Conservation (phyloP, 306 rosid species). For the Carpinus fangiana region DNA sequence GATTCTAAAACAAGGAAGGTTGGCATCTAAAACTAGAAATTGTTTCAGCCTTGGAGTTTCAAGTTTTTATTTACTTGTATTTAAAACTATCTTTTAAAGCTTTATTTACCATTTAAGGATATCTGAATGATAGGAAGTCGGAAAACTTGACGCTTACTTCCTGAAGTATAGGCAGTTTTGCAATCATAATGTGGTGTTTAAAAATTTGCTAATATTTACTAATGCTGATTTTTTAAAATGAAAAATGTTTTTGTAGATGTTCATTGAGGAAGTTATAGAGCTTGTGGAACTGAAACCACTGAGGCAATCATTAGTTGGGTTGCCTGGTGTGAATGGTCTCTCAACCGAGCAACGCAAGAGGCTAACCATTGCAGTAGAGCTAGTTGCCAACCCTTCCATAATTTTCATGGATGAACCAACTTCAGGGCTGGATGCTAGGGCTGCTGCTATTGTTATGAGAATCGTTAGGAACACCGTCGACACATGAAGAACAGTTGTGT, state of each 20-base stretch:
- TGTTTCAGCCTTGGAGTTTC: too few relatives aligned
- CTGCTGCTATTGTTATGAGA: constrained; percentile 93
- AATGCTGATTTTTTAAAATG: neutral
- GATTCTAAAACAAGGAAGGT: too few relatives aligned
- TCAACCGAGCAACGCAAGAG: constrained; percentile 91
- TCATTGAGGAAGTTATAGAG: constrained; percentile 72
- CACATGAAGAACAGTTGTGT: constrained; percentile 88
- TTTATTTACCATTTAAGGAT: neutral
- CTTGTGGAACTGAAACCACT: constrained; percentile 50
- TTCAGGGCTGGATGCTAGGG: constrained; percentile 94
- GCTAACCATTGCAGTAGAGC: constrained; percentile 81
- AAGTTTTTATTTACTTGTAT: neutral
- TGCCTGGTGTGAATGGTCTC: constrained; percentile 80
- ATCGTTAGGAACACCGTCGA: constrained; percentile 88
- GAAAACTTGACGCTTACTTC: too few relatives aligned
- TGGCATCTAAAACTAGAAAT: neutral
- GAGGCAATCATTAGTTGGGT: constrained; percentile 56
- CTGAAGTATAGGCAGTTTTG: too few relatives aligned
- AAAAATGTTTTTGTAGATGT: constrained; percentile 49
- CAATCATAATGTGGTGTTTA: too few relatives aligned
- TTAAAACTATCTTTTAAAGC: too few relatives aligned
- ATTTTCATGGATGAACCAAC: constrained; percentile 98
- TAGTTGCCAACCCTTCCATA: constrained; percentile 87
- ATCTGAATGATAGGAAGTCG: neutral
- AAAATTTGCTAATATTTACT: neutral